These are phyloP conservation scores for Ceratocystis huliohia DNA, from an alignment of 2,329 filamentous ascomycete species.

Conservation along the genomic window DNA sequence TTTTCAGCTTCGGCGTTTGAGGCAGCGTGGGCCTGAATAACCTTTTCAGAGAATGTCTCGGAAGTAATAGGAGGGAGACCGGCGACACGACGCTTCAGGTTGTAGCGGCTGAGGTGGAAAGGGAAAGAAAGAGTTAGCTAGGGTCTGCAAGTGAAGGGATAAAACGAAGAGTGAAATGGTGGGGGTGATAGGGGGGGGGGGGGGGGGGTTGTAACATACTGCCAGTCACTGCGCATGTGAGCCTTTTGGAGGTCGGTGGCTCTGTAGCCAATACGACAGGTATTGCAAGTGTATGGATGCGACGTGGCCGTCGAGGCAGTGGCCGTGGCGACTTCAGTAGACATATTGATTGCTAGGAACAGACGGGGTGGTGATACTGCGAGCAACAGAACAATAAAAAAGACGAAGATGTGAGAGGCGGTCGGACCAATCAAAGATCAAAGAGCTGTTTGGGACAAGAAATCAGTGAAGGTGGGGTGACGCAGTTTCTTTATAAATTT, in stretches of 20 bases:
- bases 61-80: conserved; percentile 81
- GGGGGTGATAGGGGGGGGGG: not conserved
- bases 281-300: conserved; percentile 96
- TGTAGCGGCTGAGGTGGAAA: conserved; percentile 57
- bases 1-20: conserved; percentile 75
- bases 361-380: not conserved
- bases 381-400: not conserved
- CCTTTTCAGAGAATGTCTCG: conserved; percentile 90
- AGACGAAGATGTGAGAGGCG: not conserved
- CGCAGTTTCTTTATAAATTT: not conserved
- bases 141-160: not conserved
- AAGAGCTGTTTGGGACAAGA: not conserved
- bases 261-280: conserved; percentile 91
- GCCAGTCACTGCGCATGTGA: conserved; percentile 98
- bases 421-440: conserved; percentile 1
- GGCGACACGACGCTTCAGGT: conserved; percentile 86
- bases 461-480: not conserved
- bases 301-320: conserved; percentile 33
- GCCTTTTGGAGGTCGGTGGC: conserved; percentile 83
- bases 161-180: not conserved
- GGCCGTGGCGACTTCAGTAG: conserved; percentile 14
- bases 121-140: not conserved
- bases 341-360: conserved; percentile 8
- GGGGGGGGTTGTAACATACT: conserved; percentile 48
- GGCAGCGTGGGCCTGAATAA: conserved; percentile 75